Conservation (phyloP, 768 basidiomycete genomes). For the Suillus lakei region DNA sequence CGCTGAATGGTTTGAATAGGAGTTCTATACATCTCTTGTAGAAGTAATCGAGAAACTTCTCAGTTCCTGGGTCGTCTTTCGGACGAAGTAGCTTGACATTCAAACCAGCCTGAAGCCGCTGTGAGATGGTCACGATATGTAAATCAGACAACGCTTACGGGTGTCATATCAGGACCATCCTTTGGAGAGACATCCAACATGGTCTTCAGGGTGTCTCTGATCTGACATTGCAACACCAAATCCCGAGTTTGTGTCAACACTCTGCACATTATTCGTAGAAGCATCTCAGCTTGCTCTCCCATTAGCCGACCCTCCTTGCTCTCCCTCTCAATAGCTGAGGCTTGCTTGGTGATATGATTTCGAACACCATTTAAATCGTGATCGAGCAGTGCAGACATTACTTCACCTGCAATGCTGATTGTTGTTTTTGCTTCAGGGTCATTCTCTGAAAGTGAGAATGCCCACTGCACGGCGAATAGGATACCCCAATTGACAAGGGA, state of each 20-base stretch:
- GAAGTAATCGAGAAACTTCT: conserved; percentile 92
- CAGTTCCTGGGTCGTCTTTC: conserved; percentile 86
- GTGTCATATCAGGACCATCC: conserved; percentile 40
- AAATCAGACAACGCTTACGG: conserved; percentile 30
- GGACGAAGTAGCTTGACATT: conserved; percentile 54
- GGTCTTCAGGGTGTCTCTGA: conserved; percentile 85
- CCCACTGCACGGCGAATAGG: conserved; percentile 92
- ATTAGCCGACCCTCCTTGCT: conserved; percentile 57
- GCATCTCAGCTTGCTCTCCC: conserved; percentile 69
- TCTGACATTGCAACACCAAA: conserved; percentile 85
- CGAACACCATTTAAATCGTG: conserved; percentile 90
- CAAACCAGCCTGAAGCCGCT: conserved; percentile 29
- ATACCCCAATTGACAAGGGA: conserved; percentile 87
- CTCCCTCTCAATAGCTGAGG: conserved; percentile 71
- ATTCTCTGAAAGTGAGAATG: conserved; percentile 70
- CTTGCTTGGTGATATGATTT: conserved; percentile 82
- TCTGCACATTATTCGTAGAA: conserved; percentile 75
- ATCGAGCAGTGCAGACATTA: conserved; percentile 84
- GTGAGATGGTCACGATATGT: conserved; percentile 12
- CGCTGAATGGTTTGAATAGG: conserved; percentile 79
- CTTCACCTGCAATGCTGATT: conserved; percentile 84
- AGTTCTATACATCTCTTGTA: conserved; percentile 82
- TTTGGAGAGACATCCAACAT: conserved; percentile 78
- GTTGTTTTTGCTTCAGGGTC: conserved; percentile 56
- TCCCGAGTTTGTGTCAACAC: conserved; percentile 83